Base-by-base conservation (phyloP, 2,329 filamentous ascomycete species). In the Fusarium aywerte region DNA sequence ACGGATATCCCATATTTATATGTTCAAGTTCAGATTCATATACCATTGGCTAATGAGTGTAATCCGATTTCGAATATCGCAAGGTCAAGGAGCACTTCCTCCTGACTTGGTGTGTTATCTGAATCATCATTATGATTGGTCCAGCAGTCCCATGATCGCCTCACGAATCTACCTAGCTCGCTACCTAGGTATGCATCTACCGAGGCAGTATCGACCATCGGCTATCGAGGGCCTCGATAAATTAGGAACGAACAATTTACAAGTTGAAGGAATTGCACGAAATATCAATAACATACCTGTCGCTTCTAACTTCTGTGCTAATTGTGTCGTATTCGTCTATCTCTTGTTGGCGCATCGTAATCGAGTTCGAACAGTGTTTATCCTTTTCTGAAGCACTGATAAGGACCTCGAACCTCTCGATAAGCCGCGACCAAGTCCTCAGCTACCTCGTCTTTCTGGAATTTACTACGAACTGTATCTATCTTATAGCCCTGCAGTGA, bases 151-250 rank as follows among this genome's bases (percentile, higher is more conserved):
- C 58, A 57, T 70, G 68, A 73, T 65, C 70, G 56, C n/a, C 70
- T 70, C 70, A 72, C 63, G 63, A 64, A 70, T 43, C 48, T 61
- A 57, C 35, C 21, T 50, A 13, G 40, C 21, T 32, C 10, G n/a
- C n/a, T n/a, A n/a, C n/a, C n/a, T n/a, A n/a, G 21, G 40, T 59
- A 66, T 72, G 70, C 62, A 72, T 42, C 31, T 73, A 72, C 38
- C 70, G 70, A 71, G 70, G 68, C 44, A 29, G 36, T 32, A 44
- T 58, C 64, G 54, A 57, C 36, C 45, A 59, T 63, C 70, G 53
- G 58, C 55, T 42, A 15, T 40, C 50, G 40, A 49, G 11, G 54
- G 18, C 39, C 48, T 53, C 51, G 70, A 69, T 70, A 71, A 70
- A 68, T 69, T 63, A 68, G 67, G 12, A 29, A 7, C 31, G n/a